phyloP scores from a whole-genome alignment of 2,329 filamentous ascomycete species.

The Claviceps sp. region DNA sequence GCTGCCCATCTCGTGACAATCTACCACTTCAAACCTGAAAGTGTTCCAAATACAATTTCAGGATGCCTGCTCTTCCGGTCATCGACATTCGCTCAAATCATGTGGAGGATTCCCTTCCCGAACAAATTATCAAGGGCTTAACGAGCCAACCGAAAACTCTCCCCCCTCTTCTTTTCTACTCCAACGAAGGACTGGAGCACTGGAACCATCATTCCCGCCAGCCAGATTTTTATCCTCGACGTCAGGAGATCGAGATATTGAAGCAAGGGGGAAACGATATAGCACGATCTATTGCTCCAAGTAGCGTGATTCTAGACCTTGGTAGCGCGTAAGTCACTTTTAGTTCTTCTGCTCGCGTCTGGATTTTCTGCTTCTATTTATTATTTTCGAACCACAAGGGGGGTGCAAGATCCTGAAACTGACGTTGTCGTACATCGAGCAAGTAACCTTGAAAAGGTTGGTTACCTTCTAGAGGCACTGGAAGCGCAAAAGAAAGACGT shows the following conservation, averaged over 20 bases:
- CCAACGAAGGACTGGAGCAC: conserved; percentile 1
- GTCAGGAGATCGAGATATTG: background rate
- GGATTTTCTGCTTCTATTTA: no score
- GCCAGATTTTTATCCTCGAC: conserved; percentile 2
- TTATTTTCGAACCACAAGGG: background rate
- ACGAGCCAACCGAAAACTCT: background rate
- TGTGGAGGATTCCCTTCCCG: background rate
- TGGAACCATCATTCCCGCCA: conserved; percentile 1
- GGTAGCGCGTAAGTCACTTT: background rate
- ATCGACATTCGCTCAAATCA: background rate
- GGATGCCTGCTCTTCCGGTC: background rate
- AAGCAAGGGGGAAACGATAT: background rate
- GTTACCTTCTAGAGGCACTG: background rate
- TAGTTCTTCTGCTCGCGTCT: background rate
- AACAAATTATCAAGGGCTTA: background rate
- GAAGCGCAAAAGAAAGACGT: background rate
- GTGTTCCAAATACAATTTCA: background rate
- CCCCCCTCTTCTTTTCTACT: conserved; percentile 1
- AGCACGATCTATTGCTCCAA: background rate
- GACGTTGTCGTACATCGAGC: background rate
- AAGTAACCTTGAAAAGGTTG: background rate
- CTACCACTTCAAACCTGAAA: no score
- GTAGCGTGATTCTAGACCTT: background rate
- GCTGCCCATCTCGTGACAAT: no score
- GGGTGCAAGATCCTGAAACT: background rate